Evolutionary conservation across 768 basidiomycete species (phyloP).

Genomic region (Cystobasidium tubakii): DNA sequence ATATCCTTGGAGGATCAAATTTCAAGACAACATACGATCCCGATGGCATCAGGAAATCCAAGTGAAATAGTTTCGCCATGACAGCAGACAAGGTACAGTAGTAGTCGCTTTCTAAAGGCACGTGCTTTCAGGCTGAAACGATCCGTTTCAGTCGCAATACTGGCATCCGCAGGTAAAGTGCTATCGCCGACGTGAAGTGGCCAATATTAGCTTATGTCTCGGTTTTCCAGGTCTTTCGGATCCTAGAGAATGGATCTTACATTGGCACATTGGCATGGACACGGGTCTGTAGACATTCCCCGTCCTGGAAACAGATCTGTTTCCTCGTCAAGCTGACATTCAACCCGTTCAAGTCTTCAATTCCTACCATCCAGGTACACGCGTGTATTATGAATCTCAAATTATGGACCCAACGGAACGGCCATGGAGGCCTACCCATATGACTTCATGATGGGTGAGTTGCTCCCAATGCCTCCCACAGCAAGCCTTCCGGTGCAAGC

Average conservation of each 20-base stretch:
- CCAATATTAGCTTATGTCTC: background rate
- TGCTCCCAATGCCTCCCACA: background rate
- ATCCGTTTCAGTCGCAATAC: background rate
- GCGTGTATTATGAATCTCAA: background rate
- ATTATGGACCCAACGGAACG: background rate
- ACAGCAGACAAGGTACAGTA: background rate
- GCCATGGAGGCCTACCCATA: background rate
- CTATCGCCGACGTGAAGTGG: too few relatives aligned
- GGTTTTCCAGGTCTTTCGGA: background rate
- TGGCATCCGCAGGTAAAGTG: background rate
- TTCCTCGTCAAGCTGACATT: too few relatives aligned
- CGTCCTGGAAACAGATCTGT: too few relatives aligned
- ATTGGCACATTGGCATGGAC: background rate
- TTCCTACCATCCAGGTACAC: too few relatives aligned
- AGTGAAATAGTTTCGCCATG: background rate
- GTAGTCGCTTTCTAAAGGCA: too few relatives aligned
- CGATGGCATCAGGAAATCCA: background rate
- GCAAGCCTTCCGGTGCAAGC: too few relatives aligned
- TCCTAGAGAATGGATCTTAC: background rate
- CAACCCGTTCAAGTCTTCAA: too few relatives aligned
- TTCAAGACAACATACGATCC: background rate
- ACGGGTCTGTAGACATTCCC: too few relatives aligned
- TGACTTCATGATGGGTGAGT: conserved; percentile 4
- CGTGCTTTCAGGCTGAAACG: background rate
- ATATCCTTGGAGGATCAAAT: background rate